Base-by-base conservation (phyloP, 192 early-diverging fungal species). In the Gaertneriomyces semiglobifer region DNA sequence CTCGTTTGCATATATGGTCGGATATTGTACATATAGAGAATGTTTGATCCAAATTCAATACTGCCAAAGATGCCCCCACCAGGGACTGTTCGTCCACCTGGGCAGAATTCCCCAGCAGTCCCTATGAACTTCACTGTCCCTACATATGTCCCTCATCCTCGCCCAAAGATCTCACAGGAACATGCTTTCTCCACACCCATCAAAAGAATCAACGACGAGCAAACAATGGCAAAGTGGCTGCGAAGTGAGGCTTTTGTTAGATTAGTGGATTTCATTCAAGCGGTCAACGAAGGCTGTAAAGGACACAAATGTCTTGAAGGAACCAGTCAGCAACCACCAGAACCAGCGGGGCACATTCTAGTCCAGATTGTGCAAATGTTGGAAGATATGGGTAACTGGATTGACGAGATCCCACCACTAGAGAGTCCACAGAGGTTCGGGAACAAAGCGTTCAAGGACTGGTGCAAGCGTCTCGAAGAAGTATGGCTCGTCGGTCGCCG, bases 371-470 rank as follows among this genome's bases (percentile, higher is more conserved):
- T 93, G 57, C 71, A 63, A 25, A 52, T 93, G 25, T 78, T 99
- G 3, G 84, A 91, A 18, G 77, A 66, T 4, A 52, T 94, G 4
- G 81, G 87, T 46, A 44, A 16, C 18, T 92, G 88, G 88, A 86
- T 95, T 33, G 84, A 79, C 33, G 77, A 86, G n/a, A 84, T 90
- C 14, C 95, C 95, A 25, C 92, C 92, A 42, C 44, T 79, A 33
- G 62, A 77, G 12, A 74, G 84, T 33, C 79, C 86, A 6, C 86
- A 89, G 72, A 81, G 96, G 25, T 99, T 96, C 69, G 96, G 96
- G 0, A 97, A 97, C 81, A 88, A 81, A 57, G 88, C 94, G 0
- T 99, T 97, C 75, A 84, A 90, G n/a, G 71, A 62, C 1, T 98
- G 92, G 86, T 60, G 84, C n/a, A 73, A 75, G 4, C 71, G 81